A percentile compares a stretch with the other conserved stretches of the same genome.
phyloP scores from a whole-genome alignment of 2,329 filamentous ascomycete species.

The Verticillium zaregamsianum region DNA sequence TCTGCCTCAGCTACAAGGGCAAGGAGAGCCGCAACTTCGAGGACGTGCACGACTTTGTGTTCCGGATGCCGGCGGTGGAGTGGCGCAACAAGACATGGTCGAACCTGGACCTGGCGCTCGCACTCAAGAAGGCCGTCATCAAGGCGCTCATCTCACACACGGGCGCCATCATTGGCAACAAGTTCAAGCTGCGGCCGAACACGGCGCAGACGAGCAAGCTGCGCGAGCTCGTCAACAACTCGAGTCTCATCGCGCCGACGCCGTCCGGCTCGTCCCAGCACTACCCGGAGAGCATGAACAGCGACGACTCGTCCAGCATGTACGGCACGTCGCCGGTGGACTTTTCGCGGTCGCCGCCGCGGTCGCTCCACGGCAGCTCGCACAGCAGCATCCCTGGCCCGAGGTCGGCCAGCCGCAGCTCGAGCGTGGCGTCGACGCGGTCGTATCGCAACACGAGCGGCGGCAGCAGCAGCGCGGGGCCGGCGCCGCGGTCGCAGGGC shows the following conservation, averaged over 20 bases:
- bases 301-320: slow-evolving; percentile 53
- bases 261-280: slow-evolving; percentile 29
- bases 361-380: slow-evolving; percentile 44
- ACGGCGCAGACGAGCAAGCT: slow-evolving; percentile 74
- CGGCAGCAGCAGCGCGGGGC: slow-evolving; percentile 19
- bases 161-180: slow-evolving; percentile 95
- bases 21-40: slow-evolving; percentile 93
- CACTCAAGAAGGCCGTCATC: slow-evolving; percentile 91
- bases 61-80: slow-evolving; percentile 88
- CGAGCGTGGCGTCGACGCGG: slow-evolving; percentile 44
- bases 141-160: slow-evolving; percentile 92
- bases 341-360: slow-evolving; percentile 55
- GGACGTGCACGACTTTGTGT: slow-evolving; percentile 96
- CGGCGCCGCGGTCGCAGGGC: slow-evolving; percentile 17
- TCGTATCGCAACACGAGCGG: slow-evolving; percentile 29
- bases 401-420: slow-evolving; percentile 46
- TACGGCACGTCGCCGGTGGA: slow-evolving; percentile 51
- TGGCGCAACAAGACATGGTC: slow-evolving; percentile 99
- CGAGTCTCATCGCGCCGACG: slow-evolving; percentile 54
- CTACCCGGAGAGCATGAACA: slow-evolving; percentile 39
- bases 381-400: slow-evolving; percentile 42
- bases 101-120: slow-evolving; percentile 87
- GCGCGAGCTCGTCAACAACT: slow-evolving; percentile 78
- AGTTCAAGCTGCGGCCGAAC: slow-evolving; percentile 83
- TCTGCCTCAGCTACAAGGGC: slow-evolving; percentile 95